phyloP scores from a whole-genome alignment of 139 green algal species.

The Chlamydomonas asymmetrica region DNA sequence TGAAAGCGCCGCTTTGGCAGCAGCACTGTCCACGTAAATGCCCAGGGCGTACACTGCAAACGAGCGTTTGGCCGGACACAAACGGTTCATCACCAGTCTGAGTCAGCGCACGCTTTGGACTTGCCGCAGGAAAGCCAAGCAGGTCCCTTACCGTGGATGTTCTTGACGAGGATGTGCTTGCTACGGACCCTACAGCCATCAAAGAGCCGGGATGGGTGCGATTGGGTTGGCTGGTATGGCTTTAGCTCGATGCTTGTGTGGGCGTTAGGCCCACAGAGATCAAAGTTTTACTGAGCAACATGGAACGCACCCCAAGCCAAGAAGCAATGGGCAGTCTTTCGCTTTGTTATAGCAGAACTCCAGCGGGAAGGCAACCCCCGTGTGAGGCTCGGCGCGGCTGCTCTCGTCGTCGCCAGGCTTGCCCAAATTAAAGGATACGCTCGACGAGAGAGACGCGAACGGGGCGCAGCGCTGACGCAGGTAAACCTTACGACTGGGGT shows the following conservation, averaged over 20 bases:
- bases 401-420: neutral
- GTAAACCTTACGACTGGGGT: no score
- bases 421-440: neutral
- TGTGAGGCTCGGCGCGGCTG: constrained; percentile 18
- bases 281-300: neutral
- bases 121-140: no score
- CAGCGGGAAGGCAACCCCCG: constrained; percentile 28
- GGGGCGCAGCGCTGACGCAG: no score
- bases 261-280: neutral
- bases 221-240: neutral
- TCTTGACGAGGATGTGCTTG: constrained; percentile 47
- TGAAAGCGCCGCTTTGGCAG: no score
- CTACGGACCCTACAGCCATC: constrained; percentile 28
- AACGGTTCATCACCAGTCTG: no score
- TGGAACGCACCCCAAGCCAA: constrained; percentile 36
- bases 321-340: constrained; percentile 34
- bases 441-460: neutral
- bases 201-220: neutral
- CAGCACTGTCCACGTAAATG: no score
- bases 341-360: constrained; percentile 33
- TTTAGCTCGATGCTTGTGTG: neutral
- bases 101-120: no score
- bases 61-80: no score
- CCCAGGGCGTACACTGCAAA: no score
- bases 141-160: constrained; percentile 49